phyloP scores from a whole-genome alignment of 2,329 filamentous ascomycete species.

The Fusarium armeniacum region DNA sequence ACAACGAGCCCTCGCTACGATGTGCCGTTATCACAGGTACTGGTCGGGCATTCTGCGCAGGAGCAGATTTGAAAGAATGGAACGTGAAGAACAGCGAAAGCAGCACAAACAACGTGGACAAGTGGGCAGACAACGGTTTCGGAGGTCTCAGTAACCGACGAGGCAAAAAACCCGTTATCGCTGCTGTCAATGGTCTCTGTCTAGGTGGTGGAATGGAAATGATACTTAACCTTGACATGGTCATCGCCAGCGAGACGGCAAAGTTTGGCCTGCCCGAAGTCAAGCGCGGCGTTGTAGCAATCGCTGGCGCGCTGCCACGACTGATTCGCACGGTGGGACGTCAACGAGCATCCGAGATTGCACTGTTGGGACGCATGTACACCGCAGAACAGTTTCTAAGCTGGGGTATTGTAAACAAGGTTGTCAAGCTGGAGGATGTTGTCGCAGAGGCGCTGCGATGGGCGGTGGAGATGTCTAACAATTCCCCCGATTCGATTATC shows the following conservation, averaged over 20 bases:
- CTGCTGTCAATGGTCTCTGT: constrained; percentile 80
- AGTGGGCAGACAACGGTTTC: constrained; percentile 62
- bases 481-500: constrained; percentile 82
- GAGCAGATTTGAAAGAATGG: constrained; percentile 77
- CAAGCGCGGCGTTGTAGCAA: constrained; percentile 75
- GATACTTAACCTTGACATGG: constrained; percentile 77
- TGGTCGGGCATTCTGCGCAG: constrained; percentile 75
- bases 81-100: constrained; percentile 56
- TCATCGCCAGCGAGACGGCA: constrained; percentile 69
- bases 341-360: constrained; percentile 79
- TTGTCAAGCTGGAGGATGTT: constrained; percentile 60
- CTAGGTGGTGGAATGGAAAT: constrained; percentile 83
- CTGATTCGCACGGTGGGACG: constrained; percentile 73
- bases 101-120: constrained; percentile 57
- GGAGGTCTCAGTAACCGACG: constrained; percentile 74
- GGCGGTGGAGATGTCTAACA: constrained; percentile 72
- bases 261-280: constrained; percentile 79
- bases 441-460: constrained; percentile 71
- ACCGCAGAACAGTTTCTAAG: constrained; percentile 69
- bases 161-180: constrained; percentile 80
- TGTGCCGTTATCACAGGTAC: constrained; percentile 74
- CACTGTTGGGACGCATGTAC: constrained; percentile 73
- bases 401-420: constrained; percentile 80
- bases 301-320: constrained; percentile 77
- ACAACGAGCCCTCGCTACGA: constrained; percentile 70